A percentile compares a stretch with the other conserved stretches of the same genome.
Evolutionary conservation across 495 filamentous ascomycete genomes (phyloP).

Genomic region (Neurospora sp.): DNA sequence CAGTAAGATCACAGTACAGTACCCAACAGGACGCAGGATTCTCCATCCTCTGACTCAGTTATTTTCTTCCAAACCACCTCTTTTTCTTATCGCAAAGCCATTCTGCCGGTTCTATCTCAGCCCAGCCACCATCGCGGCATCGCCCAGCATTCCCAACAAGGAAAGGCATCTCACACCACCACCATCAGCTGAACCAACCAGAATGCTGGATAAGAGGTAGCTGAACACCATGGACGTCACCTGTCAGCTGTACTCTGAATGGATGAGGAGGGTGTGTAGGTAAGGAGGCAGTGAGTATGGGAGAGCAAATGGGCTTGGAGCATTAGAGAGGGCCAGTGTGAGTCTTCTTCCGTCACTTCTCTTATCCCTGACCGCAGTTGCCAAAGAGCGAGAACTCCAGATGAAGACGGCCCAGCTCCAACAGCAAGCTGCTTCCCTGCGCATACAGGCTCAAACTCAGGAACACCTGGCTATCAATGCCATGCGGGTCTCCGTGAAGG

Average conservation of each 20-base stretch:
- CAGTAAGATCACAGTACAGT: background rate
- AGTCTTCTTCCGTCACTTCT: background rate
- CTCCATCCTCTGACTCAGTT: background rate
- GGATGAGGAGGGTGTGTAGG: constrained; percentile 5
- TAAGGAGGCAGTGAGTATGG: constrained; percentile 4
- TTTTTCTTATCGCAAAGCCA: background rate
- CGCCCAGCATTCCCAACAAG: background rate
- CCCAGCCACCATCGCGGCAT: background rate
- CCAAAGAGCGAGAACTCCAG: constrained; percentile 2
- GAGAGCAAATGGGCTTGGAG: background rate
- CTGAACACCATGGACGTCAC: background rate
- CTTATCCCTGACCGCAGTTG: background rate
- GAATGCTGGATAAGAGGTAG: background rate
- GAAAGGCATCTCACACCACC: background rate
- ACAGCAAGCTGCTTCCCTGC: constrained; percentile 1
- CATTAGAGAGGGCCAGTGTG: constrained; percentile 1
- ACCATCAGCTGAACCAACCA: background rate
- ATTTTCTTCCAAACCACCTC: too few species aligned
- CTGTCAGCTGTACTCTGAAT: constrained; percentile 7
- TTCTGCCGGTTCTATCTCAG: background rate
- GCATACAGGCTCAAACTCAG: constrained; percentile 1
- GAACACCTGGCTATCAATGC: constrained; percentile 3
- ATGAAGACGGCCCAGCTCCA: constrained; percentile 1
- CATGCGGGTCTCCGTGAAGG: background rate
- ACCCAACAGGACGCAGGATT: background rate